Evolutionary conservation across 2,329 filamentous ascomycete genomes (phyloP), one percentile per base, ranked within the genome.

Genomic region (Scedosporium boydii): DNA sequence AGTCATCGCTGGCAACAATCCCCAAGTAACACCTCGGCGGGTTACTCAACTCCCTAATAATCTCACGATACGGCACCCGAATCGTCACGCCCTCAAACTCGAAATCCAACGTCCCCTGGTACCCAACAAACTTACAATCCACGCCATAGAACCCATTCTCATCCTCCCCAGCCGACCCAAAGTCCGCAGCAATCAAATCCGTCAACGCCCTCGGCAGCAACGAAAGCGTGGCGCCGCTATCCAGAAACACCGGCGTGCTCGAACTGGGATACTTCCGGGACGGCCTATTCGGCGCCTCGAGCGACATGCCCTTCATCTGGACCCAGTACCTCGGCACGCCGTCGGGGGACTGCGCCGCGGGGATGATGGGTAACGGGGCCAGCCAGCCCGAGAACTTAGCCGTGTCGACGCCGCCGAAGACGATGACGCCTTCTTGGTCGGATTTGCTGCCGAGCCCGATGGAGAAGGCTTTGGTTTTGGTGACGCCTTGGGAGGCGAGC

Each of bases 191-290:
- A 38, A 86, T 79, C 51, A 68, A 65, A n/a, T 73, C 68, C 51
- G 81, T 81, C 38, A 90, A 73, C 21, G 71, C 70, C 62, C 82
- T 74, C 1, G 88, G 88, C 1, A 91, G 77, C 62, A 90, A 82
- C 59, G 83, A 87, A 68, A 90, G 77, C 14, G 86, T 89, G 26
- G 85, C 86, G 6, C 88, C 88, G 27, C 85, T 88, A 73, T 91
- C 88, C 53, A 91, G 79, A 61, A 91, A 85, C 10, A 88, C 87
- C 12, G 84, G 77, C 66, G 79, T 74, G 16, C 67, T 67, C 55
- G 74, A 74, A 68, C 72, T 72, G 46, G 69, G 60, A 65, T 79
- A 79, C 21, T 61, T 64, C 57, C 65, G 55, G 3, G 66, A 63
- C 68, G 69, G 58, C 27, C 72, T 71, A 61, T 67, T 74, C 2